Percentiles rank a stretch among this genome's conserved stretches.
These are phyloP conservation scores for Penicillium bialowiezense DNA, from an alignment of 495 filamentous ascomycete genomes.

Conservation along the genomic window DNA sequence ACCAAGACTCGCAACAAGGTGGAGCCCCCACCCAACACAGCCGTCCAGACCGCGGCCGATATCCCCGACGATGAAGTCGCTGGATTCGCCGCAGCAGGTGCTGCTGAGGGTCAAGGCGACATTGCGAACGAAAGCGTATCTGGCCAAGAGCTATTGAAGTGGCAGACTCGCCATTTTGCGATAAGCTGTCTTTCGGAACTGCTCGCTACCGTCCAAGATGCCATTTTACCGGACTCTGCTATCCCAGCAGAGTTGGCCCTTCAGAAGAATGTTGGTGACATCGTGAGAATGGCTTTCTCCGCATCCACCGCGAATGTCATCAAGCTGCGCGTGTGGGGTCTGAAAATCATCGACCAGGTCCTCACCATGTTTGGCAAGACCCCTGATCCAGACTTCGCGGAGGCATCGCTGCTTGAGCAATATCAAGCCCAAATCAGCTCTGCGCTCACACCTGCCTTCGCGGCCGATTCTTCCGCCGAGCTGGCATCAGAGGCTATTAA, in stretches of 20 bases:
- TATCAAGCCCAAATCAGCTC: conserved; percentile 98
- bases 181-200: conserved; percentile 90
- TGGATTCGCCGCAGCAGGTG: conserved; percentile 89
- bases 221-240: conserved; percentile 64
- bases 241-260: conserved; percentile 70
- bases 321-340: conserved; percentile 79
- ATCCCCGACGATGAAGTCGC: conserved; percentile 95
- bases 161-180: conserved; percentile 94
- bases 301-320: conserved; percentile 93
- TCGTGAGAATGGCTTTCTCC: conserved; percentile 97
- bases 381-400: conserved; percentile 93
- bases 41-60: conserved; percentile 60
- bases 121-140: conserved; percentile 54
- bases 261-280: conserved; percentile 81
- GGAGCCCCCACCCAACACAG: conserved; percentile 42
- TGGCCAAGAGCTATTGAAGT: conserved; percentile 84
- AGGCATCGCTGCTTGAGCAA: conserved; percentile 92
- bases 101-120: conserved; percentile 61
- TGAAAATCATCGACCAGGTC: conserved; percentile 90
- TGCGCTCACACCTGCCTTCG: conserved; percentile 93
- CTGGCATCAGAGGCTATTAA: conserved; percentile 92
- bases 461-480: conserved; percentile 91
- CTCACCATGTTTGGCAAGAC: conserved; percentile 95
- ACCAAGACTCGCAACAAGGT: conserved; percentile 74
- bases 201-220: conserved; percentile 68